Evolutionary conservation across 1,284 basidiomycete species (phyloP).

Genomic region (Puccinia horiana): DNA sequence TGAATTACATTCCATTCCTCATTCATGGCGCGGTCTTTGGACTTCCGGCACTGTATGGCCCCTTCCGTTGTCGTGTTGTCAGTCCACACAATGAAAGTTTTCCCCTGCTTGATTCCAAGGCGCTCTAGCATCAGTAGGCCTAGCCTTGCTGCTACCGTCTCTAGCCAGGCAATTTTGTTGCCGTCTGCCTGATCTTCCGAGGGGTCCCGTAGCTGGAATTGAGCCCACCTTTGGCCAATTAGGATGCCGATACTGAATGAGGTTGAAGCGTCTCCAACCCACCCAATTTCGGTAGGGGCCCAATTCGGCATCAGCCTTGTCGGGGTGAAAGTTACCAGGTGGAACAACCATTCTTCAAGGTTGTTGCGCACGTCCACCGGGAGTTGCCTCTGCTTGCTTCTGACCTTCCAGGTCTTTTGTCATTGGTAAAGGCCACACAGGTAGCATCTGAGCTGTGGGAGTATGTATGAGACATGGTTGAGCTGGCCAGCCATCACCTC

Average conservation of each 20-base stretch:
- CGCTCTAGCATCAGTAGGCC: neutral
- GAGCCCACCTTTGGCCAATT: neutral
- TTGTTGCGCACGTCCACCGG: no score
- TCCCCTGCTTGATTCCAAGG: neutral
- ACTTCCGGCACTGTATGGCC: neutral
- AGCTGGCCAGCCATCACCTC: neutral
- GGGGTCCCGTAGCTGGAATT: neutral
- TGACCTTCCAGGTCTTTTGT: neutral
- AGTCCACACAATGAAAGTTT: neutral
- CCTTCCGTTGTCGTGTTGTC: neutral
- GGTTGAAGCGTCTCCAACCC: neutral
- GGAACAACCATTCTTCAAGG: no score
- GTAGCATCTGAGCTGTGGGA: neutral
- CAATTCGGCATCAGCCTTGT: neutral
- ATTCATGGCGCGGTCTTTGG: neutral
- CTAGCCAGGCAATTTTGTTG: neutral
- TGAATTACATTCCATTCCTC: slow-evolving; percentile 13
- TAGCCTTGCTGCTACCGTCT: neutral
- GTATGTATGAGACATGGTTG: neutral
- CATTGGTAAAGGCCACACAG: neutral
- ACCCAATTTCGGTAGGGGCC: no score
- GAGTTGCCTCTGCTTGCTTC: neutral
- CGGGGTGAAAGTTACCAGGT: no score
- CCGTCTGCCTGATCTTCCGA: neutral
- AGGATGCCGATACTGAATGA: neutral